Conservation (phyloP, 495 filamentous ascomycete genomes). For the Bryoglossum gracile region DNA sequence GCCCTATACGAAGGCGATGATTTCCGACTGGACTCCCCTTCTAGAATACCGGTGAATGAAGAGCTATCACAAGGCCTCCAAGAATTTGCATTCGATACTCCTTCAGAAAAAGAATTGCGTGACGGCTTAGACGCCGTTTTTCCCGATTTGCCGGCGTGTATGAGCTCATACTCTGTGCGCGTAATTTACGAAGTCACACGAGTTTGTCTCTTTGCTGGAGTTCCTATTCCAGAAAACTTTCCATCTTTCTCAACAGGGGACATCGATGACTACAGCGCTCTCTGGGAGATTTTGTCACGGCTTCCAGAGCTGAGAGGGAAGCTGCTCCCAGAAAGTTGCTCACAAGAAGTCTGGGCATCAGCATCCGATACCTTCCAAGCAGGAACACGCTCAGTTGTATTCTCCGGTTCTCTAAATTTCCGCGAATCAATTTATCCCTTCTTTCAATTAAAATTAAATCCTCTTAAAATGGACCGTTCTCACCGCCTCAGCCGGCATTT, state of each 20-base stretch:
- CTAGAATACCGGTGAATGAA: conserved; percentile 1
- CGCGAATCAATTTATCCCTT: neutral
- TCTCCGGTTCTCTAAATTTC: conserved; percentile 10
- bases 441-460: conserved; percentile 14
- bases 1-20: neutral
- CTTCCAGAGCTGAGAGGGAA: conserved; percentile 10
- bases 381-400: conserved; percentile 5
- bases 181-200: conserved; percentile 19
- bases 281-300: conserved; percentile 14
- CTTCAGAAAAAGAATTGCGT: neutral
- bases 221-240: conserved; percentile 4
- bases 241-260: neutral
- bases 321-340: conserved; percentile 15
- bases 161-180: neutral
- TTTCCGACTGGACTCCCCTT: neutral
- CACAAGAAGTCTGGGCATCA: conserved; percentile 8
- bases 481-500: conserved; percentile 19
- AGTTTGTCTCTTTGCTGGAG: conserved; percentile 15
- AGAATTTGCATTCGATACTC: neutral
- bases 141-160: conserved; percentile 5
- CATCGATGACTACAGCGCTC: conserved; percentile 18
- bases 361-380: neutral
- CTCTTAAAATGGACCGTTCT: conserved; percentile 15
- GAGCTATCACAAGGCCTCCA: conserved; percentile 7
- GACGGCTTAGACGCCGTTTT: neutral